These are phyloP conservation scores for Pythium scleroteichum DNA, from an alignment of 352 stramenopile genomes.

Conservation along the genomic window DNA sequence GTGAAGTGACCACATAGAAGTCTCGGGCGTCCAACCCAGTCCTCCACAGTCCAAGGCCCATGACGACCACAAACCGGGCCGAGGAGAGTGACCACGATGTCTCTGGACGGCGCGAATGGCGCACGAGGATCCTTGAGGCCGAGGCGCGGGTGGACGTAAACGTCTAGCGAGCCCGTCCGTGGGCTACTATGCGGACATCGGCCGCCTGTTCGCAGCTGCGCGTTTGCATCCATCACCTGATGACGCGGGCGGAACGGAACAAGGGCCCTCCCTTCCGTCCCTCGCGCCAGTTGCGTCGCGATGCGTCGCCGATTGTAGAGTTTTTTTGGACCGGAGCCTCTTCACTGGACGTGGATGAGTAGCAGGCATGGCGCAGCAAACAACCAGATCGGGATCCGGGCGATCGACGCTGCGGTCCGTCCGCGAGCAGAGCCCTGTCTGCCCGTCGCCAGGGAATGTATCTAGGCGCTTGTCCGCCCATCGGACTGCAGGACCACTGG, in stretches of 20 bases:
- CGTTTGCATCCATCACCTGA: not conserved
- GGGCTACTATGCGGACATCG: too few relatives aligned
- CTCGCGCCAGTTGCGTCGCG: too few relatives aligned
- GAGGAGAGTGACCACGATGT: slow-evolving; percentile 6
- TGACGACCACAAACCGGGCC: slow-evolving; percentile 4
- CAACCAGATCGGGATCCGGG: too few relatives aligned
- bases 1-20: slow-evolving; percentile 22
- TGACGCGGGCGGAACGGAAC: not conserved
- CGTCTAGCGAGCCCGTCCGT: too few relatives aligned
- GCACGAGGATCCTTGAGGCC: not conserved
- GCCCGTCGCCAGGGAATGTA: not conserved
- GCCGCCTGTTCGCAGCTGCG: not conserved
- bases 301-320: too few relatives aligned
- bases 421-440: not conserved
- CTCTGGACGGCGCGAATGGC: slow-evolving; percentile 7
- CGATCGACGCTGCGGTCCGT: too few relatives aligned
- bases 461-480: slow-evolving; percentile 13
- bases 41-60: slow-evolving; percentile 15
- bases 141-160: not conserved
- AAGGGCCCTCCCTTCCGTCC: too few relatives aligned
- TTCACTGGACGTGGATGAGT: too few relatives aligned
- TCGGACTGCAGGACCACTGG: slow-evolving; percentile 24
- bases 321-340: too few relatives aligned
- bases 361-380: too few relatives aligned
- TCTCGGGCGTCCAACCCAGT: slow-evolving; percentile 19